phyloP scores from a whole-genome alignment of 768 basidiomycete genomes.

The Lentinula detonsa region DNA sequence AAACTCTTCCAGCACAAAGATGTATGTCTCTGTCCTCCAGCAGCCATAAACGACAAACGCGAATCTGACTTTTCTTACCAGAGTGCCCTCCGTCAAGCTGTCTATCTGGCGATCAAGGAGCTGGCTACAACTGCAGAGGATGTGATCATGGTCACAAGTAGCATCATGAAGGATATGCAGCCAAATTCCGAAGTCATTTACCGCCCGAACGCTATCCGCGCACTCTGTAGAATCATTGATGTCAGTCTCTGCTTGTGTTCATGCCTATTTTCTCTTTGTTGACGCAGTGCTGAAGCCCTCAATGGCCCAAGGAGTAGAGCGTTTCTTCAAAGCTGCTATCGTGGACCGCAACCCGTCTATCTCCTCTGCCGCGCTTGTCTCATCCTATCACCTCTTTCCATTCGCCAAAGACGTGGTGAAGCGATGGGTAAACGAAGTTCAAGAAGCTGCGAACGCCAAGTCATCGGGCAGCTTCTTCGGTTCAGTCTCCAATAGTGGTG shows the following conservation, averaged over 20 bases:
- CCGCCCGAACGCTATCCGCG: conserved; percentile 94
- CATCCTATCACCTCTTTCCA: conserved; percentile 94
- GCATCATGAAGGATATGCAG: conserved; percentile 99
- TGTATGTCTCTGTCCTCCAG: conserved; percentile 47
- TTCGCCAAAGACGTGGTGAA: conserved; percentile 93
- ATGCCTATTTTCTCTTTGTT: neutral
- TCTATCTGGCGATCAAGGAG: conserved; percentile 98
- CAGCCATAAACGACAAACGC: neutral
- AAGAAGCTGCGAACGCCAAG: conserved; percentile 93
- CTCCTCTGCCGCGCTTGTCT: conserved; percentile 93
- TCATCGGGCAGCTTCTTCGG: conserved; percentile 66
- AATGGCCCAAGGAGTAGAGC: conserved; percentile 98
- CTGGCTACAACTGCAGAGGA: conserved; percentile 93
- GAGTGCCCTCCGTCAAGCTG: conserved; percentile 95
- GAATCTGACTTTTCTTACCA: conserved; percentile 24
- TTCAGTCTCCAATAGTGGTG: conserved; percentile 36
- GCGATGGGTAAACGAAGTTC: conserved; percentile 98
- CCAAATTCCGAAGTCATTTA: conserved; percentile 98
- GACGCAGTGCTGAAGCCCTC: conserved; percentile 59
- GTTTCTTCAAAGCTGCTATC: conserved; percentile 99
- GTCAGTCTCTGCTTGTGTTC: conserved; percentile 47
- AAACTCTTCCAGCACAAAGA: conserved; percentile 99
- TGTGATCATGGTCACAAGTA: conserved; percentile 99
- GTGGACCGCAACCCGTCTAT: conserved; percentile 96
- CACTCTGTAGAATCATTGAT: conserved; percentile 94